Percentiles rank a stretch among this genome's conserved stretches.
These are phyloP conservation scores for Cyphellophora europaea DNA, from an alignment of 2,329 filamentous ascomycete genomes.

Conservation along the genomic window DNA sequence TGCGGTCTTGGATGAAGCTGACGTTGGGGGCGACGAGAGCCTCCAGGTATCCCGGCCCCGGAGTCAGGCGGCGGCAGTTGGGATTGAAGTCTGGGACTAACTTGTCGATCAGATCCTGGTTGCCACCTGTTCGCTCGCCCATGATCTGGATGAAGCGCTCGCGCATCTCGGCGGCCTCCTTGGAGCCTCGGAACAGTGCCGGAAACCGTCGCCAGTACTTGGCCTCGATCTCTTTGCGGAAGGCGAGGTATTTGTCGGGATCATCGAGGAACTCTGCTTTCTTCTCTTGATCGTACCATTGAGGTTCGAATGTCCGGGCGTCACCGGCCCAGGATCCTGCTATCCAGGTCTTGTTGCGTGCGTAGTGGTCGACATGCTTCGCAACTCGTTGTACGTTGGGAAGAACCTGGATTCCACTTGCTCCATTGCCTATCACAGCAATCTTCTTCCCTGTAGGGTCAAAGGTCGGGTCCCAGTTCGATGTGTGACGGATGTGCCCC, in stretches of 20 bases:
- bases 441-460: conserved; percentile 28
- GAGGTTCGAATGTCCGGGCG: conserved; percentile 12
- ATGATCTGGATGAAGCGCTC: conserved; percentile 14
- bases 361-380: conserved; percentile 20
- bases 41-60: conserved; percentile 59
- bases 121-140: conserved; percentile 16
- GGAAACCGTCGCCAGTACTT: conserved; percentile 20
- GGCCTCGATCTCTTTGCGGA: conserved; percentile 24
- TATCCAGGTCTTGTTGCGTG: conserved; percentile 22
- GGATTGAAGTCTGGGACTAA: conserved; percentile 32
- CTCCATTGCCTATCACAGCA: conserved; percentile 21
- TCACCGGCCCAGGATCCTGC: conserved; percentile 25
- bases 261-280: conserved; percentile 13
- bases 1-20: conserved; percentile 48
- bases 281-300: no score
- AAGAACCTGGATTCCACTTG: conserved; percentile 22
- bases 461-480: conserved; percentile 27
- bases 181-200: conserved; percentile 13
- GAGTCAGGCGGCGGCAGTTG: conserved; percentile 39
- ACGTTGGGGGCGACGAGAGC: conserved; percentile 54
- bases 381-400: conserved; percentile 31
- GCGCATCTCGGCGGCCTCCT: conserved; percentile 12
- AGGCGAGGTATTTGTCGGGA: conserved; percentile 19
- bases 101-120: conserved; percentile 25
- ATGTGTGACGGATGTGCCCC: conserved; percentile 31